Evolutionary conservation across 768 basidiomycete species (phyloP), one percentile per base, ranked within the genome.

Genomic region (Holtermanniella nyarrowii): DNA sequence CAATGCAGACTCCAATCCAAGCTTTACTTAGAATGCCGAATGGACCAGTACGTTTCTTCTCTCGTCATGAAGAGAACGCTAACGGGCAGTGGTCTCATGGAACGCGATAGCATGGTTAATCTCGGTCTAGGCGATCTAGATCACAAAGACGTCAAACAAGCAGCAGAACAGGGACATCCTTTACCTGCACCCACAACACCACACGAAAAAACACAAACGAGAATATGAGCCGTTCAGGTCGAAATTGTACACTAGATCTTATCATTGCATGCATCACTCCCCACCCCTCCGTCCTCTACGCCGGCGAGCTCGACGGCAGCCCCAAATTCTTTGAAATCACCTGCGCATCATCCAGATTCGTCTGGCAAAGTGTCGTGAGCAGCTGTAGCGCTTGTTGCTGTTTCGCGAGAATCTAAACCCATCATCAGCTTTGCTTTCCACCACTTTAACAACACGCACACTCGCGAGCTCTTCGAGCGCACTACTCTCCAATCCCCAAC

Each of bases 11-110:
- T 75, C 41, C 69, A 84, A 61, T 86, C 83, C 70, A 84, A 78
- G 63, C 76, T 82, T 26, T 93, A 93, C 61, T 77, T 93, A 24
- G 81, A 88, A 52, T 93, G 89, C 65, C 76, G 89, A 57, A 91
- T 93, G 89, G 74, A 80, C 63, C 83, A 82, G 88, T 88, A 63
- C 61, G 84, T 74, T n/a, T 12, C 24, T 43, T 26, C 12, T 14
- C 18, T 24, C 13, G 24, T 26, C 39, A 55, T 43, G 26, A 21
- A 48, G 20, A 51, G 31, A 18, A 18, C 48, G n/a, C 50, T 23
- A n/a, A 13, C 20, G 24, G 16, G 25, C 58, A 90, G 88, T 59
- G 86, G 84, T n/a, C 75, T 90, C 45, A 90, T 91, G 88, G 82
- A 85, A 58, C 77, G 78, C 43, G 88, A 89, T 61, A 82, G 88